Evolutionary conservation across 345 rosid genomes (phyloP).

Genomic region (Sisymbrium altissimum): DNA sequence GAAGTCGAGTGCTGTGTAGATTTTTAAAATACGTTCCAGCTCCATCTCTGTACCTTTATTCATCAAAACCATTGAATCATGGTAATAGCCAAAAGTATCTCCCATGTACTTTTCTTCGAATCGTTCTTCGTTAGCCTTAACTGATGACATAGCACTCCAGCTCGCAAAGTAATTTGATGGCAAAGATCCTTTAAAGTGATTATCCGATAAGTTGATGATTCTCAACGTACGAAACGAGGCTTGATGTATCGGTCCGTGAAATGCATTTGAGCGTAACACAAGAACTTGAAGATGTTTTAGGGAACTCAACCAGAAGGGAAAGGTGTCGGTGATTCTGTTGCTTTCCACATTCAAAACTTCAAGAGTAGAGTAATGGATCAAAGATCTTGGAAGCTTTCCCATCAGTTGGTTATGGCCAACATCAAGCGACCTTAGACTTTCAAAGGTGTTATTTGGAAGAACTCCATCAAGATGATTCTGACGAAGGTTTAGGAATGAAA

Average conservation of each 20-base stretch:
- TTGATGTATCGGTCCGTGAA: neutral
- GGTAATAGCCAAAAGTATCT: neutral
- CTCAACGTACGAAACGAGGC: constrained; percentile 3
- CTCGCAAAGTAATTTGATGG: neutral
- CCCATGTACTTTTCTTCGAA: neutral
- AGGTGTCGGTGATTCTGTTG: constrained; percentile 23
- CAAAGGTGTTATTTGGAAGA: constrained; percentile 6
- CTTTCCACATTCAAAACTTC: constrained; percentile 19
- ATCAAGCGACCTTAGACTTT: constrained; percentile 19
- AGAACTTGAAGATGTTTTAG: constrained; percentile 37
- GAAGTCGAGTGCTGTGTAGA: neutral
- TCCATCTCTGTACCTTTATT: neutral
- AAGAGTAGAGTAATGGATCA: neutral
- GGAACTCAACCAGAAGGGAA: constrained; percentile 39
- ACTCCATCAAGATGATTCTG: neutral
- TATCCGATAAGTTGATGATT: neutral
- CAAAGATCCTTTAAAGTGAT: neutral
- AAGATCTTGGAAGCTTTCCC: constrained; percentile 30
- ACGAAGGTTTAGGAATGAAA: neutral
- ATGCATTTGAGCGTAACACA: constrained; percentile 40
- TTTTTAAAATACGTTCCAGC: neutral
- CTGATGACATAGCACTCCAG: neutral
- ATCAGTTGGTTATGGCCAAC: constrained; percentile 20
- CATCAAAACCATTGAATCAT: neutral
- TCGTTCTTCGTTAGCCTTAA: neutral